phyloP scores from a whole-genome alignment of 495 filamentous ascomycete species.

The Neurospora sp. region DNA sequence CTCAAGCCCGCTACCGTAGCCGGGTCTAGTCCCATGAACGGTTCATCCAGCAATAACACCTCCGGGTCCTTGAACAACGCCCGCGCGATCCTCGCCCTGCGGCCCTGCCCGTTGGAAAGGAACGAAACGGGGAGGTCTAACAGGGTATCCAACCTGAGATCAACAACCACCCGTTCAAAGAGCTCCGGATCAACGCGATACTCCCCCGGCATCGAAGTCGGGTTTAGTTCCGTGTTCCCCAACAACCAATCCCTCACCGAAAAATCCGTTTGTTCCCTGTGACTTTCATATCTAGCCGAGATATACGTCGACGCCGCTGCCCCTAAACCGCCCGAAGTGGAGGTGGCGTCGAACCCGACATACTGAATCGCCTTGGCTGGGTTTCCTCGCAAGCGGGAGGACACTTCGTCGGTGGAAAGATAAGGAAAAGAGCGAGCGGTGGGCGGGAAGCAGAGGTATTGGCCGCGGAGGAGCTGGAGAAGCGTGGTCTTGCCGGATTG shows the following conservation, averaged over 20 bases:
- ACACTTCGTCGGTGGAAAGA: slow-evolving; percentile 53
- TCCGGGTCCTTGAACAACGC: slow-evolving; percentile 71
- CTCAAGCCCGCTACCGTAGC: slow-evolving; percentile 60
- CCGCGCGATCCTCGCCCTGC: slow-evolving; percentile 77
- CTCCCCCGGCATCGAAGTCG: slow-evolving; percentile 27
- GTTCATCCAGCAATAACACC: slow-evolving; percentile 80
- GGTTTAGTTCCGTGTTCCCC: slow-evolving; percentile 68
- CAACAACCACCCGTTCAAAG: slow-evolving; percentile 49
- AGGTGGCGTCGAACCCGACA: slow-evolving; percentile 68
- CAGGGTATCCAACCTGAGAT: slow-evolving; percentile 45
- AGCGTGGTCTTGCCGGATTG: slow-evolving; percentile 65
- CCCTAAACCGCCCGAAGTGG: slow-evolving; percentile 21
- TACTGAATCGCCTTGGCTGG: slow-evolving; percentile 63
- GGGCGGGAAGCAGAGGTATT: slow-evolving; percentile 62
- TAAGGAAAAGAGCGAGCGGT: slow-evolving; percentile 65
- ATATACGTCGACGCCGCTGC: slow-evolving; percentile 60
- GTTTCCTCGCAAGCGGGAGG: slow-evolving; percentile 36
- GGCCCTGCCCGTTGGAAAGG: slow-evolving; percentile 85
- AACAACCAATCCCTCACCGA: slow-evolving; percentile 67
- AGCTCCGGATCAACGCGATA: too few relatives aligned
- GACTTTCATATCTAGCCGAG: slow-evolving; percentile 85
- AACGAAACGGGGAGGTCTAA: slow-evolving; percentile 73
- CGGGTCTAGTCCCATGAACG: slow-evolving; percentile 95
- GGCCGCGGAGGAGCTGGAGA: slow-evolving; percentile 62
- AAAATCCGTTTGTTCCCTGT: slow-evolving; percentile 78